Conservation (phyloP, 257 asterid genomes). For the Solanum paucissectum region DNA sequence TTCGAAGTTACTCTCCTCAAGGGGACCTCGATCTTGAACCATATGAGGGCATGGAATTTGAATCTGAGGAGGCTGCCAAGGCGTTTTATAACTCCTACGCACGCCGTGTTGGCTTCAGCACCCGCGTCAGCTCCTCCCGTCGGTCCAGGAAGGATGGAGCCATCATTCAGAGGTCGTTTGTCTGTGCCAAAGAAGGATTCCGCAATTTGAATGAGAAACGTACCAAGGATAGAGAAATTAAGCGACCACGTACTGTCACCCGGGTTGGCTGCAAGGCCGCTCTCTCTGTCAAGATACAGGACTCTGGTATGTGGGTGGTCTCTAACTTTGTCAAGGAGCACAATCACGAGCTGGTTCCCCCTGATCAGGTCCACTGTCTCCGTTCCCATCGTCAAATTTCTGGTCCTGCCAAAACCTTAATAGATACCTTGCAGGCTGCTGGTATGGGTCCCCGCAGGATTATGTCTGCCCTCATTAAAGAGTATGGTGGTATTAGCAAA, state of each 20-base stretch:
- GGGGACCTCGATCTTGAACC: slow-evolving; percentile 68
- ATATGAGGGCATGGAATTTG: slow-evolving; percentile 89
- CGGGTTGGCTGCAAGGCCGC: slow-evolving; percentile 97
- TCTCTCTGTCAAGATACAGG: slow-evolving; percentile 82
- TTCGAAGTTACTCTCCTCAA: background rate
- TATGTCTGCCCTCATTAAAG: slow-evolving; percentile 91
- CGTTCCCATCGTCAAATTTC: slow-evolving; percentile 94
- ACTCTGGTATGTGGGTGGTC: slow-evolving; percentile 88
- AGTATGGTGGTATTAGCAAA: slow-evolving; percentile 91
- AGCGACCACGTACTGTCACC: slow-evolving; percentile 78
- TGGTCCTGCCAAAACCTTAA: slow-evolving; percentile 92
- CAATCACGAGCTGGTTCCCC: slow-evolving; percentile 89
- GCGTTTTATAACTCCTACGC: slow-evolving; percentile 93
- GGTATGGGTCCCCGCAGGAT: slow-evolving; percentile 99
- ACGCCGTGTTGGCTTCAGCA: slow-evolving; percentile 93
- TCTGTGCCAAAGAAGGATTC: slow-evolving; percentile 95
- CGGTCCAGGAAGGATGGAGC: slow-evolving; percentile 98
- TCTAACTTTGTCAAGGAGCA: slow-evolving; percentile 76
- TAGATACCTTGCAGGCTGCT: slow-evolving; percentile 96
- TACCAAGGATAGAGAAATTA: slow-evolving; percentile 76
- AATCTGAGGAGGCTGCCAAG: slow-evolving; percentile 96
- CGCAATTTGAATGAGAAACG: slow-evolving; percentile 91
- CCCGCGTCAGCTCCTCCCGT: slow-evolving; percentile 98
- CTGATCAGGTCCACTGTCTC: slow-evolving; percentile 88
- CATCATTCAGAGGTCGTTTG: slow-evolving; percentile 92